Evolutionary conservation across 106 monocot genomes (phyloP).

Genomic region (Dioscorea dumetorum): DNA sequence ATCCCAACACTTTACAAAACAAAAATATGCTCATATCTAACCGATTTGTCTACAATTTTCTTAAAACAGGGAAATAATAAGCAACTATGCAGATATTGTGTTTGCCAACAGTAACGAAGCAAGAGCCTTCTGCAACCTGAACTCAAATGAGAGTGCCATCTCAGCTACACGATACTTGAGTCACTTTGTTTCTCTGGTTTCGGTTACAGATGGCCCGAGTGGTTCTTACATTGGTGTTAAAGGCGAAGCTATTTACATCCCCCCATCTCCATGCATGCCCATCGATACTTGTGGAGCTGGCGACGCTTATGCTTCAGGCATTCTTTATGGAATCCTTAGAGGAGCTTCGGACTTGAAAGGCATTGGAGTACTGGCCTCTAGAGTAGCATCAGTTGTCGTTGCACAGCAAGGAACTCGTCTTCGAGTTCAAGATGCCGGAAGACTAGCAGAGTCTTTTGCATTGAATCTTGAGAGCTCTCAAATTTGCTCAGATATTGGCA

Average conservation of each 20-base stretch:
- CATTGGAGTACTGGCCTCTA: conserved; percentile 75
- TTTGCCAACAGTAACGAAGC: conserved; percentile 82
- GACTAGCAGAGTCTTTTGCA: conserved; percentile 46
- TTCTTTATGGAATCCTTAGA: conserved; percentile 72
- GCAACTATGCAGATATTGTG: conserved; percentile 75
- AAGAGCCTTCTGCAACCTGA: conserved; percentile 48
- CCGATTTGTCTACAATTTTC: not conserved
- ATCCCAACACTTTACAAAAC: no score
- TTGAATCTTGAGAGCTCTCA: conserved; percentile 48
- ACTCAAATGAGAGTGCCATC: conserved; percentile 42
- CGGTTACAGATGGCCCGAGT: conserved; percentile 67
- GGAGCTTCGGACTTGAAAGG: conserved; percentile 81
- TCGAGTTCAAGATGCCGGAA: conserved; percentile 59
- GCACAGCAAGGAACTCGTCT: conserved; percentile 91
- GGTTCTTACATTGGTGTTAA: conserved; percentile 88
- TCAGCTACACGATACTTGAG: conserved; percentile 66
- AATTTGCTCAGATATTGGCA: conserved; percentile 32
- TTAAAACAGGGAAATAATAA: conserved; percentile 67
- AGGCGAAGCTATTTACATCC: conserved; percentile 85
- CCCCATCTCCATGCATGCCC: conserved; percentile 69
- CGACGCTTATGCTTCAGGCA: conserved; percentile 87
- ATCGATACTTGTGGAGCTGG: conserved; percentile 91
- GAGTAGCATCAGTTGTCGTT: conserved; percentile 82
- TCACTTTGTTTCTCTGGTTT: conserved; percentile 78
- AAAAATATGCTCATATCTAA: no score